Conservation (phyloP, 1,284 basidiomycete species). For the Apiotrichum siamense region DNA sequence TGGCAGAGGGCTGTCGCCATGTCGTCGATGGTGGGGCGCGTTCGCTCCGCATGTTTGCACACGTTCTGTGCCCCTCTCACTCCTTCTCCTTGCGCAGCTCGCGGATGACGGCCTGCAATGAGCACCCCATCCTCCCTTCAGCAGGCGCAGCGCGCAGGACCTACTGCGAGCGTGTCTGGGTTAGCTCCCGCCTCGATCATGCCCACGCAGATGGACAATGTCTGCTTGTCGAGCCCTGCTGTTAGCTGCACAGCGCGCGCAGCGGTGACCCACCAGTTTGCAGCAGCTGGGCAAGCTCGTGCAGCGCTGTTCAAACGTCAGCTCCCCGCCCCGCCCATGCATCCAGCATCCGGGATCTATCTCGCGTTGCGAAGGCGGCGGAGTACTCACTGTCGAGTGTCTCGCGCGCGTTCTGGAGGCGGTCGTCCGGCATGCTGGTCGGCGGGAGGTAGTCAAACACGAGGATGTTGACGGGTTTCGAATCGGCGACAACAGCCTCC, state of each 20-base stretch:
- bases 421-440: slow-evolving; percentile 16
- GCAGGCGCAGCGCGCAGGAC: not conserved
- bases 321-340: no score
- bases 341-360: slow-evolving; percentile 43
- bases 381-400: slow-evolving; percentile 40
- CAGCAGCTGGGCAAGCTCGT: slow-evolving; percentile 43
- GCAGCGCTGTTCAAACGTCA: slow-evolving; percentile 26
- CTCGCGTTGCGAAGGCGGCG: slow-evolving; percentile 36
- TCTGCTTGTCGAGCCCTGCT: slow-evolving; percentile 43
- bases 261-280: slow-evolving; percentile 31
- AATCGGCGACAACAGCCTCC: no score
- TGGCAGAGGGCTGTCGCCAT: not conserved
- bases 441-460: not conserved
- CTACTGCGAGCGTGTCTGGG: slow-evolving; percentile 43
- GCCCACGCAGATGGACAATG: slow-evolving; percentile 40
- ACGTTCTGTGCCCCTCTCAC: not conserved
- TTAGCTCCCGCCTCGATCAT: slow-evolving; percentile 46
- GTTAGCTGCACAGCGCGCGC: not conserved
- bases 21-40: not conserved
- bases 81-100: slow-evolving; percentile 25
- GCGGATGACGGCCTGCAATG: slow-evolving; percentile 22
- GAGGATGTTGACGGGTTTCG: no score
- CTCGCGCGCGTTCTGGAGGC: slow-evolving; percentile 41
- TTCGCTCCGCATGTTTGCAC: not conserved
- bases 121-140: no score